These are phyloP conservation scores for Leonotis leonurus DNA, from an alignment of 257 asterid species.

Conservation along the genomic window DNA sequence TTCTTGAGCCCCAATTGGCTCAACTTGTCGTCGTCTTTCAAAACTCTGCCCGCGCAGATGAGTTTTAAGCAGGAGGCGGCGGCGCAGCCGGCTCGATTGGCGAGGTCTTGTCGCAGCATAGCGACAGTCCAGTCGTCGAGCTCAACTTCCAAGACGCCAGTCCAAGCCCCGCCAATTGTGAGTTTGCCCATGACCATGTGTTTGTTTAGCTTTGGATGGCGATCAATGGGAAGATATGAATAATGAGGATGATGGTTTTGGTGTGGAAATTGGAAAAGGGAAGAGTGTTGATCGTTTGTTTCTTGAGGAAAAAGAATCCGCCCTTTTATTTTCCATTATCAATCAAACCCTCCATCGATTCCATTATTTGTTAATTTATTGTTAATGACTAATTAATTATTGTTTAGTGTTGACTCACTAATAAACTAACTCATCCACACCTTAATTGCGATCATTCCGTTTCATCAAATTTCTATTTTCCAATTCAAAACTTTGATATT, in stretches of 20 bases:
- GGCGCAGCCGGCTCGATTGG: slow-evolving; percentile 55
- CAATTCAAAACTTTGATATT: no score
- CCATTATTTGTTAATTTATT: no score
- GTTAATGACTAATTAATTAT: no score
- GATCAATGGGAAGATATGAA: background rate
- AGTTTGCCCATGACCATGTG: slow-evolving; percentile 57
- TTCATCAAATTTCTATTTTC: no score
- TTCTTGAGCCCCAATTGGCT: slow-evolving; percentile 68
- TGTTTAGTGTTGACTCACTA: no score
- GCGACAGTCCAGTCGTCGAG: slow-evolving; percentile 75
- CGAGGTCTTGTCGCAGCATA: slow-evolving; percentile 61
- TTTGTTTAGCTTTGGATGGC: background rate
- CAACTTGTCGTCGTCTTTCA: slow-evolving; percentile 73
- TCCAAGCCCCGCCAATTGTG: slow-evolving; percentile 88
- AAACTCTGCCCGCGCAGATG: slow-evolving; percentile 60
- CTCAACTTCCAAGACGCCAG: slow-evolving; percentile 72
- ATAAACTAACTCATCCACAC: no score
- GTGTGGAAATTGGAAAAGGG: no score
- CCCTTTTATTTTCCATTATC: background rate
- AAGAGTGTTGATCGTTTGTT: background rate
- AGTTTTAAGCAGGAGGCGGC: slow-evolving; percentile 49
- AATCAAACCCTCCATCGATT: no score
- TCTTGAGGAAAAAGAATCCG: background rate
- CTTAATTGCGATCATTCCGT: no score
- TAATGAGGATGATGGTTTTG: background rate